A percentile compares a stretch with the other conserved stretches of the same genome.
These are phyloP conservation scores for Zygotorulaspora chibaensis DNA, from an alignment of 805 yeast species.

Conservation along the genomic window DNA sequence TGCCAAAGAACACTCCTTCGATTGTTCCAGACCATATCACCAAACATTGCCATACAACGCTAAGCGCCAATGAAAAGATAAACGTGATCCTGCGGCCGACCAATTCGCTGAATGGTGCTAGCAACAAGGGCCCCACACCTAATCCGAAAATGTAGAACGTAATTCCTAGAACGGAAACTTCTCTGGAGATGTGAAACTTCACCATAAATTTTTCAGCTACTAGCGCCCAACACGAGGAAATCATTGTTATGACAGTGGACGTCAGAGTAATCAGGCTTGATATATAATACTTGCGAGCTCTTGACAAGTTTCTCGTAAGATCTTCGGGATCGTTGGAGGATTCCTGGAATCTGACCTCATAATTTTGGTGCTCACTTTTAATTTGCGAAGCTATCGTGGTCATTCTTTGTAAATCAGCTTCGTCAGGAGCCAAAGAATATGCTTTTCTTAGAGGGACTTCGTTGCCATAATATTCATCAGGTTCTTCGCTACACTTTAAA, in stretches of 20 bases:
- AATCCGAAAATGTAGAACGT: conserved; percentile 66
- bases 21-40: conserved; percentile 56
- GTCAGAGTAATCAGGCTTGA: conserved; percentile 50
- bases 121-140: conserved; percentile 60
- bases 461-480: not conserved
- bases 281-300: conserved; percentile 51
- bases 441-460: not conserved
- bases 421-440: conserved; percentile 7
- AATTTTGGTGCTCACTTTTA: conserved; percentile 11
- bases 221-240: conserved; percentile 66
- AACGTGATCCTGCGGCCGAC: conserved; percentile 59
- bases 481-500: too few species aligned
- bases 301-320: conserved; percentile 37
- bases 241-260: conserved; percentile 59
- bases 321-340: conserved; percentile 32
- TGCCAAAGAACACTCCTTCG: conserved; percentile 58
- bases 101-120: conserved; percentile 66
- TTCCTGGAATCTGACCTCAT: conserved; percentile 31
- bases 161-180: conserved; percentile 52
- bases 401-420: conserved; percentile 1
- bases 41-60: conserved; percentile 54
- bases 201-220: conserved; percentile 49
- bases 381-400: not conserved
- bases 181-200: conserved; percentile 49
- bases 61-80: conserved; percentile 53